Conservation (phyloP, 805 yeast genomes). For the Hanseniaspora hatyaiensis region DNA sequence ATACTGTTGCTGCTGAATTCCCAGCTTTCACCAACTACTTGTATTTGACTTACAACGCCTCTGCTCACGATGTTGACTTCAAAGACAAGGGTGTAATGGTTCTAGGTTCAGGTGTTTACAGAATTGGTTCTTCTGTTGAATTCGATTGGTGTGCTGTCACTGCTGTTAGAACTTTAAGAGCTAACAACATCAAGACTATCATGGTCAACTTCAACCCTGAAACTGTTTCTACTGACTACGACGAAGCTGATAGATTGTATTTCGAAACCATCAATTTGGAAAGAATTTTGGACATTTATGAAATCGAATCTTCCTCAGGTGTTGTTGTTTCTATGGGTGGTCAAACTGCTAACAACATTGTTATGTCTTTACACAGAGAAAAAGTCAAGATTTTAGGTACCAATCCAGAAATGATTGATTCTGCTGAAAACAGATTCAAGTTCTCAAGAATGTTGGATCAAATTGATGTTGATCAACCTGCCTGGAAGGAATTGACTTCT, state of each 20-base stretch:
- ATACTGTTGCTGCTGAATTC: constrained; percentile 96
- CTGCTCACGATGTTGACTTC: constrained; percentile 69
- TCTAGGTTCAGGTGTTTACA: constrained; percentile 96
- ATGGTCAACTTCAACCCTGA: constrained; percentile 98
- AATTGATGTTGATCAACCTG: constrained; percentile 90
- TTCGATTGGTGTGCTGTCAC: constrained; percentile 99
- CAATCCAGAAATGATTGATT: constrained; percentile 85
- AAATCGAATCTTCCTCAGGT: constrained; percentile 77
- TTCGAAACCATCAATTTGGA: constrained; percentile 91
- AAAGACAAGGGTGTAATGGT: constrained; percentile 88
- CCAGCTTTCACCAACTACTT: constrained; percentile 94
- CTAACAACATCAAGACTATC: constrained; percentile 74
- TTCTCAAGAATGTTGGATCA: constrained; percentile 89
- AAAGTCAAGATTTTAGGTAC: constrained; percentile 91
- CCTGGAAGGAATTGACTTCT: constrained; percentile 91
- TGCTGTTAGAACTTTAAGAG: constrained; percentile 87
- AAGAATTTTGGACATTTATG: constrained; percentile 95
- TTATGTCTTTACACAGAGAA: constrained; percentile 62
- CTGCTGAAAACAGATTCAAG: constrained; percentile 97
- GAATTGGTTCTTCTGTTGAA: constrained; percentile 97
- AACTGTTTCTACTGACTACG: constrained; percentile 95
- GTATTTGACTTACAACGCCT: constrained; percentile 91
- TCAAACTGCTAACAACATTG: constrained; percentile 95
- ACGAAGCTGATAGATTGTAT: constrained; percentile 93
- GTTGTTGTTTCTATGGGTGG: constrained; percentile 97